Percentiles rank a stretch among this genome's conserved stretches.
Evolutionary conservation across 495 filamentous ascomycete species (phyloP).

Genomic region (Hyaloscypha variabilis): DNA sequence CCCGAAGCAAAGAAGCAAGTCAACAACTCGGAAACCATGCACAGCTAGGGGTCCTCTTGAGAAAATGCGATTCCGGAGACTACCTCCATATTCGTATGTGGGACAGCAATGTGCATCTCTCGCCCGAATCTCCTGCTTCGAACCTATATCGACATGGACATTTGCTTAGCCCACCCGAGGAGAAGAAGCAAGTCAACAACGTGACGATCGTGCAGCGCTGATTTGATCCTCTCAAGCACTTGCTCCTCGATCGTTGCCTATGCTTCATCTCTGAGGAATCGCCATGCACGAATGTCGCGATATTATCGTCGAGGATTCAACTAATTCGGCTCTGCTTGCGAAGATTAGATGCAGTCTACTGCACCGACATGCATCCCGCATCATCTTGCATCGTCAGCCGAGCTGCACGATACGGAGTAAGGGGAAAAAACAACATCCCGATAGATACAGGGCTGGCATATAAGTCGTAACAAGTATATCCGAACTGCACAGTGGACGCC

Average conservation of each 20-base stretch:
- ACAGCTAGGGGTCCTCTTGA: background rate
- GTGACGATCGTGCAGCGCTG: background rate
- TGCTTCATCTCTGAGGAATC: background rate
- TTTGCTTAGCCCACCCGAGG: background rate
- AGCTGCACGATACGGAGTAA: background rate
- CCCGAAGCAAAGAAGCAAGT: background rate
- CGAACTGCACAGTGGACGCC: background rate
- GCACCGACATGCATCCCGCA: background rate
- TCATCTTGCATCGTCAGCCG: background rate
- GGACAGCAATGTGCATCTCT: background rate
- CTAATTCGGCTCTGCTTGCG: background rate
- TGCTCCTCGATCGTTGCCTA: background rate
- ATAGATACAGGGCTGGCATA: background rate
- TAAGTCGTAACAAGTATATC: background rate
- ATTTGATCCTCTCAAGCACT: background rate
- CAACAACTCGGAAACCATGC: background rate
- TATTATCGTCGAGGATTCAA: background rate
- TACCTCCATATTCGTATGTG: background rate
- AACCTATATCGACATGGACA: background rate
- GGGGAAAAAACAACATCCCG: slow-evolving; percentile 7
- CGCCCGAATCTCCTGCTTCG: background rate
- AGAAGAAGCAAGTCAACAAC: background rate
- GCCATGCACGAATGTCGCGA: background rate
- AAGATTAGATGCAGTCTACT: background rate
- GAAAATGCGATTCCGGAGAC: too few species aligned